Evolutionary conservation across 495 filamentous ascomycete genomes (phyloP).

Genomic region (Tuber calosporum): DNA sequence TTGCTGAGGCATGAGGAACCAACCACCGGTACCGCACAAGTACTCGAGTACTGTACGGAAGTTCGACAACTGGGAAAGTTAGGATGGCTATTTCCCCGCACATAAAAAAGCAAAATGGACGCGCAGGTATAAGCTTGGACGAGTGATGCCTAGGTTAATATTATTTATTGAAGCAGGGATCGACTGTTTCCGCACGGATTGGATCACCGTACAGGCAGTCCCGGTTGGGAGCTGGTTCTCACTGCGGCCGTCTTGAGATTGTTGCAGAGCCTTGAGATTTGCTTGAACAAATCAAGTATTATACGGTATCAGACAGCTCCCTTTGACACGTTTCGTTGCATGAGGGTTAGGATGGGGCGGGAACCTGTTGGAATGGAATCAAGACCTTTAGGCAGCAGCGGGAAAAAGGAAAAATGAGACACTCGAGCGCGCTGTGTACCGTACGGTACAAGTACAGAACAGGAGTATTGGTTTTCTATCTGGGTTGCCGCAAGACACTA

Average conservation of each 20-base stretch:
- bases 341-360: background rate
- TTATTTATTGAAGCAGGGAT: too few relatives aligned
- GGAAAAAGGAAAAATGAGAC: background rate
- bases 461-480: background rate
- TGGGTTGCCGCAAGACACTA: background rate
- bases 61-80: background rate
- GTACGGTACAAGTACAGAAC: too few relatives aligned
- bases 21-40: too few relatives aligned
- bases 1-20: too few relatives aligned
- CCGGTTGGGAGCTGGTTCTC: background rate
- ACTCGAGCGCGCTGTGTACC: background rate
- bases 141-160: too few relatives aligned
- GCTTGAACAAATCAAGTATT: background rate
- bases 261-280: background rate
- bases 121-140: too few relatives aligned
- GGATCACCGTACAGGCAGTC: background rate
- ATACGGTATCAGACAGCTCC: too few relatives aligned
- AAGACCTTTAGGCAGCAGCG: background rate
- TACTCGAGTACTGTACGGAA: too few relatives aligned
- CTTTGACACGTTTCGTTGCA: slow-evolving; percentile 2
- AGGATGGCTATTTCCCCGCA: background rate
- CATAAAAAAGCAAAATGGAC: background rate
- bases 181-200: background rate
- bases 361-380: background rate
- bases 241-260: background rate